These are phyloP conservation scores for Cercospora beticola DNA, from an alignment of 2,329 filamentous ascomycete species.

Conservation along the genomic window DNA sequence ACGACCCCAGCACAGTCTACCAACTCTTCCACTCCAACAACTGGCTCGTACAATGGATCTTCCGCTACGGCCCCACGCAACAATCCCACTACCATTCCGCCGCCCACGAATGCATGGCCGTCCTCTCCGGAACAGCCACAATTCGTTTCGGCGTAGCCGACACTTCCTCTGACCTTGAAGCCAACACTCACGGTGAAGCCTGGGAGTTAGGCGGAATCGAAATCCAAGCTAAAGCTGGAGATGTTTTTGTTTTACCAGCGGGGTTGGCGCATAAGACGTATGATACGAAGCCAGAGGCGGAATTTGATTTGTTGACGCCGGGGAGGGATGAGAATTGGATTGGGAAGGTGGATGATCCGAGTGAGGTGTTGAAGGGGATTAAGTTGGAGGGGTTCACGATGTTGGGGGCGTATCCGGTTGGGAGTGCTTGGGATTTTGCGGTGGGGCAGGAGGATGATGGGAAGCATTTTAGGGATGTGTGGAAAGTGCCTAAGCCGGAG, in stretches of 20 bases:
- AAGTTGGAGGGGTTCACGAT: slow-evolving; percentile 52
- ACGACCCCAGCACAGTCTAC: slow-evolving; percentile 39
- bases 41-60: slow-evolving; percentile 59
- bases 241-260: slow-evolving; percentile 60
- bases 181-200: slow-evolving; percentile 42
- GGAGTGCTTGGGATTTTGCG: slow-evolving; percentile 53
- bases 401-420: slow-evolving; percentile 58
- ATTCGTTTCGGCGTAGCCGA: slow-evolving; percentile 59
- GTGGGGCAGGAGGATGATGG: slow-evolving; percentile 48
- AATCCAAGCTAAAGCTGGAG: slow-evolving; percentile 51
- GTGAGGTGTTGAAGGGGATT: slow-evolving; percentile 40
- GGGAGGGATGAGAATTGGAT: slow-evolving; percentile 34
- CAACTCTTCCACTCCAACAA: slow-evolving; percentile 51
- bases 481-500: slow-evolving; percentile 48
- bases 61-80: slow-evolving; percentile 57
- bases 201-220: slow-evolving; percentile 52
- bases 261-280: slow-evolving; percentile 58
- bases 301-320: slow-evolving; percentile 48
- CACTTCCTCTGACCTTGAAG: slow-evolving; percentile 41
- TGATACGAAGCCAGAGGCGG: slow-evolving; percentile 41
- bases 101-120: slow-evolving; percentile 59
- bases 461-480: slow-evolving; percentile 46
- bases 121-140: slow-evolving; percentile 53
- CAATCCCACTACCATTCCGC: slow-evolving; percentile 58
- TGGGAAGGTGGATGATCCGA: slow-evolving; percentile 39